These are phyloP conservation scores for Calonectria naviculata DNA, from an alignment of 2,329 filamentous ascomycete genomes.

Conservation along the genomic window DNA sequence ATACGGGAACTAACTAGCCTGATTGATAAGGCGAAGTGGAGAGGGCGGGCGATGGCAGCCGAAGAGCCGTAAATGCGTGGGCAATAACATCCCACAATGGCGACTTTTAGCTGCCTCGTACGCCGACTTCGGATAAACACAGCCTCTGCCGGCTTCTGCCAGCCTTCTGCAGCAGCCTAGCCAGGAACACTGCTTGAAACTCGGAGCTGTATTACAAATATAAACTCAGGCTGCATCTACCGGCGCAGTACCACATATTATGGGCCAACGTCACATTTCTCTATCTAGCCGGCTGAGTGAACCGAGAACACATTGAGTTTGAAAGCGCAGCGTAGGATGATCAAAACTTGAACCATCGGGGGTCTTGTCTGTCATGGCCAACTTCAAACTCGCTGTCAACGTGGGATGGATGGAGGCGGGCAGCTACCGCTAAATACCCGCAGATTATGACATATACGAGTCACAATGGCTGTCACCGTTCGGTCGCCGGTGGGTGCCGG, in stretches of 20 bases:
- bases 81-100: constrained; percentile 8
- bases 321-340: background rate
- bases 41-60: background rate
- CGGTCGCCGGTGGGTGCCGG: background rate
- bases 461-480: background rate
- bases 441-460: background rate
- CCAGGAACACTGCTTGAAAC: background rate
- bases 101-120: background rate
- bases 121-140: constrained; percentile 1
- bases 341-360: too few species aligned
- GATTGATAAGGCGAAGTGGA: background rate
- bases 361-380: too few species aligned
- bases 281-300: background rate
- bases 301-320: background rate
- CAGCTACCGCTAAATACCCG: background rate
- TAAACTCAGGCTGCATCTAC: background rate
- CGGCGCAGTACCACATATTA: background rate
- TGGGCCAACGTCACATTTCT: background rate
- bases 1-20: background rate
- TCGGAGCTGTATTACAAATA: constrained; percentile 14
- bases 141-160: background rate
- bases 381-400: too few species aligned
- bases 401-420: background rate
- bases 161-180: background rate
- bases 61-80: background rate